Evolutionary conservation across 2,329 filamentous ascomycete species (phyloP), one percentile per base, ranked within the genome.

Genomic region (Hymenoscyphus linearis): DNA sequence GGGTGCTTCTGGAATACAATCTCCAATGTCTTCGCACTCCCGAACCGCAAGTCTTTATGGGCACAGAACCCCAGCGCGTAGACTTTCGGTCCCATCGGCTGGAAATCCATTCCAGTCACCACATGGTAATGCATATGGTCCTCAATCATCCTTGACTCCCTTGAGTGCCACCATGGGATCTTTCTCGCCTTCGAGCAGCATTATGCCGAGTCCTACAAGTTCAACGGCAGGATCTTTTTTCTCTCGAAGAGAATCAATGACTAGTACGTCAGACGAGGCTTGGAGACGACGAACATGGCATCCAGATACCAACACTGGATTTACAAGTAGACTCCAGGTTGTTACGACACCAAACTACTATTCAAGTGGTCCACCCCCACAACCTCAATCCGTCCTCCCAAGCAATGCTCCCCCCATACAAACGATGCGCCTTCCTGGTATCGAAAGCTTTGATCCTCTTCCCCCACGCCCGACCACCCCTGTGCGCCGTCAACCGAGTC

Each of bases 261-360:
- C 82, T 9, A 84, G 81, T 57, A 78, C 80, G 22, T 77, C 83
- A 0, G 91, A 96, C 65, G 87, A 91, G 50, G 89, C 90, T 60
- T 90, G 87, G 83, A 85, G 92, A 65, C 82, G 93, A 64, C 84
- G 92, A 58, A 97, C 93, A 2, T 97, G 93, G 93, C 93, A 97
- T 74, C 90, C 91, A 0, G 90, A 91, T 64, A 89, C 86, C 12
- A 81, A 83, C 16, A 82, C 82, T 65, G 85, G 61, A 37, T 69
- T 65, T 40, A 65, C 85, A 14, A 93, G 90, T 74, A 84, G 88
- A 16, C 74, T 96, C 58, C 90, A 85, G 68, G 89, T 90, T 65
- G 89, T 91, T 44, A 85, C 90, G 64, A 91, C 86, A 4, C 85
- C 89, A 70, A 85, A 74, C 72, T 85, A 79, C 65, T 82, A 77